These are phyloP conservation scores for Gamarada debralockiae DNA, from an alignment of 495 filamentous ascomycete genomes.

Conservation along the genomic window DNA sequence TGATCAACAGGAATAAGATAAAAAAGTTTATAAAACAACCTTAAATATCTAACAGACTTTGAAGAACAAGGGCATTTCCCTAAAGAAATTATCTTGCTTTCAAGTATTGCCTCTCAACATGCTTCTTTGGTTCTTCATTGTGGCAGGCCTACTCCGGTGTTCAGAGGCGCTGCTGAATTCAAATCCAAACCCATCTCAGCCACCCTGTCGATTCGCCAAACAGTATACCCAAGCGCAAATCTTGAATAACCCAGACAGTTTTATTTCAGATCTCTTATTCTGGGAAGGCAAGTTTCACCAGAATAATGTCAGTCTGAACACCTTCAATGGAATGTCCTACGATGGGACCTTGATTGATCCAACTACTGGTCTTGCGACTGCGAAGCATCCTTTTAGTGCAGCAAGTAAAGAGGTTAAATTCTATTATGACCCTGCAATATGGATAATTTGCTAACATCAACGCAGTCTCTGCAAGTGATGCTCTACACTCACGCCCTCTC, in stretches of 20 bases:
- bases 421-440: too few relatives aligned
- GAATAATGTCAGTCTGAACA: slow-evolving; percentile 32
- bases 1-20: too few relatives aligned
- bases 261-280: slow-evolving; percentile 29
- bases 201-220: slow-evolving; percentile 29
- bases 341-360: slow-evolving; percentile 33
- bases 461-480: slow-evolving; percentile 31
- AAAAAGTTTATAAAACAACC: too few relatives aligned
- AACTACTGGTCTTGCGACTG: slow-evolving; percentile 28
- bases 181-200: slow-evolving; percentile 1
- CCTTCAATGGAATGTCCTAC: slow-evolving; percentile 33
- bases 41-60: too few relatives aligned
- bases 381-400: slow-evolving; percentile 33
- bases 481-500: slow-evolving; percentile 31
- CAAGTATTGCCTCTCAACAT: too few relatives aligned
- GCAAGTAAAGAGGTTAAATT: slow-evolving; percentile 31
- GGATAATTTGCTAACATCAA: neutral
- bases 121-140: too few relatives aligned
- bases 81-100: too few relatives aligned
- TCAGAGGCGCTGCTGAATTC: too few relatives aligned
- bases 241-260: slow-evolving; percentile 21
- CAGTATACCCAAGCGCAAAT: slow-evolving; percentile 25
- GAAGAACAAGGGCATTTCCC: too few relatives aligned
- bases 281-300: slow-evolving; percentile 36
- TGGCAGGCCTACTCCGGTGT: too few relatives aligned